Percentiles rank a stretch among this genome's conserved stretches.
phyloP scores from a whole-genome alignment of 129 eudicot genomes.

The Ambrosia artemisiifolia region DNA sequence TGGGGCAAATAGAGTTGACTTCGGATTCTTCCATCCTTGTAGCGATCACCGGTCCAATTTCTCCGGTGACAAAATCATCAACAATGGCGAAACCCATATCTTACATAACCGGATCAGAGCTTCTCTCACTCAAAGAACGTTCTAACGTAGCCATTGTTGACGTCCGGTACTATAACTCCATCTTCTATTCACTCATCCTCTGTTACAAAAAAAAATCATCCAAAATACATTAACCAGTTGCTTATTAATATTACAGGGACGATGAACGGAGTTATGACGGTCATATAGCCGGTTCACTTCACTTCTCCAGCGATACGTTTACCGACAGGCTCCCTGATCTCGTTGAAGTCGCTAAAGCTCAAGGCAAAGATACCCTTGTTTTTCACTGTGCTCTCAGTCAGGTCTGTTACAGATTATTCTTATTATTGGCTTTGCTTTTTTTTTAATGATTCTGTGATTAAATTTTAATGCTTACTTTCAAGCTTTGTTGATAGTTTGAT shows the following conservation, averaged over 20 bases:
- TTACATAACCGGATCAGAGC: constrained; percentile 70
- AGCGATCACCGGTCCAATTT: neutral
- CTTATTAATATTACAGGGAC: constrained; percentile 43
- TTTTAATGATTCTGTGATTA: neutral
- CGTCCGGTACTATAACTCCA: constrained; percentile 49
- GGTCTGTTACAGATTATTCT: constrained; percentile 24
- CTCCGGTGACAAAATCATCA: constrained; percentile 27
- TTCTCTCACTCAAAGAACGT: constrained; percentile 57
- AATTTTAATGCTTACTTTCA: neutral
- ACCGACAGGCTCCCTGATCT: constrained; percentile 61
- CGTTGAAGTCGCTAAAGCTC: constrained; percentile 59
- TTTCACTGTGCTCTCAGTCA: constrained; percentile 97
- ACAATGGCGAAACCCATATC: constrained; percentile 60
- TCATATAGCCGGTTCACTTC: constrained; percentile 90
- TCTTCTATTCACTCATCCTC: neutral
- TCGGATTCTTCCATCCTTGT: constrained; percentile 15
- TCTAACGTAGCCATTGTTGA: constrained; percentile 80
- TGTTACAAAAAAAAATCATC: neutral
- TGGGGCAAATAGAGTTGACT: too few relatives aligned
- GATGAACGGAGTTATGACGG: constrained; percentile 84
- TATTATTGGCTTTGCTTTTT: neutral
- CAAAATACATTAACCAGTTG: neutral
- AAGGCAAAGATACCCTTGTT: constrained; percentile 83
- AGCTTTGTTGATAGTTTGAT: neutral
- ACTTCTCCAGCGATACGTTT: constrained; percentile 74